A percentile compares a stretch with the other conserved stretches of the same genome.
phyloP scores from a whole-genome alignment of 2,329 filamentous ascomycete genomes.

The Fusarium sp. region DNA sequence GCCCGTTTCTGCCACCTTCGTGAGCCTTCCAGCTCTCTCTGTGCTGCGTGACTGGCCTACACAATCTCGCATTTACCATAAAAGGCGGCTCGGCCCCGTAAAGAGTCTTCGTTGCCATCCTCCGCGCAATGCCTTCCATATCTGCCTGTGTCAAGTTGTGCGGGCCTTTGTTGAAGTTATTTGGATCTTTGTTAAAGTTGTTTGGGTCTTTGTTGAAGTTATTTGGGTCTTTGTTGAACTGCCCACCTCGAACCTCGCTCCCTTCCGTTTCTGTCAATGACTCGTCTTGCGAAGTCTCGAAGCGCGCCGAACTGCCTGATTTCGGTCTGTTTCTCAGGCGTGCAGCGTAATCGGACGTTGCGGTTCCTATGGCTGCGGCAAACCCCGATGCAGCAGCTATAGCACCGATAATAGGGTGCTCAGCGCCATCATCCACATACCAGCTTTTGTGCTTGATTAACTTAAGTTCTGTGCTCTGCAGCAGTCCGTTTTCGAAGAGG shows the following conservation, averaged over 20 bases:
- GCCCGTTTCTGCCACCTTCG: constrained; percentile 47
- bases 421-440: constrained; percentile 73
- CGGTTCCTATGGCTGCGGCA: constrained; percentile 66
- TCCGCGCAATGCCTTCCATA: constrained; percentile 49
- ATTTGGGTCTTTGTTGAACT: not conserved
- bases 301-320: not conserved
- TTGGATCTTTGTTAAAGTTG: too few species aligned
- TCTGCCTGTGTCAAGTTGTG: constrained; percentile 40
- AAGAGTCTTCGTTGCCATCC: constrained; percentile 51
- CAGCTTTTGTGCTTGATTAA: constrained; percentile 64
- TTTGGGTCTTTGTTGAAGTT: constrained; percentile 15
- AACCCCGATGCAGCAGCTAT: constrained; percentile 74
- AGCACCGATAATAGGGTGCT: constrained; percentile 73
- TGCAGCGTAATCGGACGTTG: constrained; percentile 35
- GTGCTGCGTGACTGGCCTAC: constrained; percentile 31
- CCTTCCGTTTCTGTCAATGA: not conserved
- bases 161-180: not conserved
- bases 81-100: constrained; percentile 65
- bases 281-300: not conserved
- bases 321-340: constrained; percentile 28
- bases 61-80: not conserved
- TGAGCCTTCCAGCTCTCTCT: constrained; percentile 45
- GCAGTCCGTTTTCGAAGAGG: constrained; percentile 65
- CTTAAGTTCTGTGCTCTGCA: constrained; percentile 70
- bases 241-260: not conserved